Evolutionary conservation across 192 early-diverging fungal species (phyloP), one percentile per base, ranked within the genome.

Genomic region (Backusella westeae): DNA sequence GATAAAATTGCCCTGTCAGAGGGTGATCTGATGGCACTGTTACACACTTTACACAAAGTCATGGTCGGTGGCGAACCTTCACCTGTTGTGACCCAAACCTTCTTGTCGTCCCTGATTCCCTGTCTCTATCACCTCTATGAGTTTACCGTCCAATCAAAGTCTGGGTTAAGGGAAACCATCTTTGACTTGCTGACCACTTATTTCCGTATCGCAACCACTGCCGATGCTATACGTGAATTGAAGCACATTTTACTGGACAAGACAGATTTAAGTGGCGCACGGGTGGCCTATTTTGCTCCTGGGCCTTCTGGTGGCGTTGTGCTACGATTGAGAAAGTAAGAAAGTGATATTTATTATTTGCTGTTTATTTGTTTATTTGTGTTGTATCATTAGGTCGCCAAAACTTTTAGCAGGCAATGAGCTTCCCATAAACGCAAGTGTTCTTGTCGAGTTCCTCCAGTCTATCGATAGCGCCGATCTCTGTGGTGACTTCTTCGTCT

Each of bases 401-500:
- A 81, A 49, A 36, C 6, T 23, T 71, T 68, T 56, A 67, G 78
- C 79, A 63, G 77, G 73, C 4, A 82, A 80, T 23, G 82, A 88
- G 49, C 69, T 85, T 19, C 76, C 80, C 14, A 73, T 93, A n/a
- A 87, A 93, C 21, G 82, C 89, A 0, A 85, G 90, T 66, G 77
- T 82, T 5, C 90, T 96, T 69, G 68, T 95, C 15, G 87, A 91
- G 14, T 89, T 97, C 66, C 75, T 96, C 41, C 77, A 81, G 32
- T 77, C 78, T 0, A 71, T 90, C 0, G 85, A 90, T 39, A 85
- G 90, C 67, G 81, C 86, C 1, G 84, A 85, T 23, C 74, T 96
- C 0, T 73, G 86, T 1, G 93, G 93, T 32, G 92, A 90, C 53
- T 81, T 96, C 21, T 96, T 95, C 77, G 85, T 96, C 72, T 87